These are phyloP conservation scores for Stagonosporopsis vannaccii DNA, from an alignment of 2,329 filamentous ascomycete species.

Conservation along the genomic window DNA sequence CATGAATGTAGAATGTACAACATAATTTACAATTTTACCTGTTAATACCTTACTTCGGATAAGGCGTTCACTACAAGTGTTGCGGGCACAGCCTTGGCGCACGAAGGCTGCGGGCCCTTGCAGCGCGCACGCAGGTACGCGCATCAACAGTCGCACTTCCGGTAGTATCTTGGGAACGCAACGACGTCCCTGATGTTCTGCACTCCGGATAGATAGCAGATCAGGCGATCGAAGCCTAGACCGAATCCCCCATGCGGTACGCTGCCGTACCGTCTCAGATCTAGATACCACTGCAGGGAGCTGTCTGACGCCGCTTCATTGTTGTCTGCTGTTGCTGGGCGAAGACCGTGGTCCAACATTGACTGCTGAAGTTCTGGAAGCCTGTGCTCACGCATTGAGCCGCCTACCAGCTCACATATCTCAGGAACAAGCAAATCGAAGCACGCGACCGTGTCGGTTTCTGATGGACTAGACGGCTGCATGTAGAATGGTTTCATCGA, in stretches of 20 bases:
- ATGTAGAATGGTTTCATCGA: constrained; percentile 93
- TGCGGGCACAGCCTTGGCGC: background rate
- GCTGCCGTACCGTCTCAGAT: constrained; percentile 88
- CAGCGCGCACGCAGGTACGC: constrained; percentile 4
- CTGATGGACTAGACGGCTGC: constrained; percentile 56
- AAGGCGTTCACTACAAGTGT: background rate
- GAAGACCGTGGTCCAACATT: constrained; percentile 74
- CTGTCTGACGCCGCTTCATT: constrained; percentile 30
- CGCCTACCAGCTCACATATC: constrained; percentile 85
- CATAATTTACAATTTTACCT: background rate
- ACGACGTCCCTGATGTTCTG: constrained; percentile 85
- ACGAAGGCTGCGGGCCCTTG: constrained; percentile 4
- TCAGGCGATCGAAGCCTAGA: constrained; percentile 84
- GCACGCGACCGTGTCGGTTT: constrained; percentile 70
- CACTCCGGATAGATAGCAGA: constrained; percentile 83
- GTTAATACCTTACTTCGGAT: background rate
- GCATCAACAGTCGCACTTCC: constrained; percentile 60
- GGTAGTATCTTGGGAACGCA: constrained; percentile 78
- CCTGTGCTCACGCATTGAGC: constrained; percentile 87
- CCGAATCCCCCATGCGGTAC: constrained; percentile 92
- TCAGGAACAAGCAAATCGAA: constrained; percentile 90
- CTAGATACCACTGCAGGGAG: constrained; percentile 81
- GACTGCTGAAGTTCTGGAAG: constrained; percentile 70
- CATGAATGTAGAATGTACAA: constrained; percentile 2
- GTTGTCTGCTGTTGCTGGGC: constrained; percentile 40